Evolutionary conservation across 2,329 filamentous ascomycete genomes (phyloP).

Genomic region (Aspergillus tamarii): DNA sequence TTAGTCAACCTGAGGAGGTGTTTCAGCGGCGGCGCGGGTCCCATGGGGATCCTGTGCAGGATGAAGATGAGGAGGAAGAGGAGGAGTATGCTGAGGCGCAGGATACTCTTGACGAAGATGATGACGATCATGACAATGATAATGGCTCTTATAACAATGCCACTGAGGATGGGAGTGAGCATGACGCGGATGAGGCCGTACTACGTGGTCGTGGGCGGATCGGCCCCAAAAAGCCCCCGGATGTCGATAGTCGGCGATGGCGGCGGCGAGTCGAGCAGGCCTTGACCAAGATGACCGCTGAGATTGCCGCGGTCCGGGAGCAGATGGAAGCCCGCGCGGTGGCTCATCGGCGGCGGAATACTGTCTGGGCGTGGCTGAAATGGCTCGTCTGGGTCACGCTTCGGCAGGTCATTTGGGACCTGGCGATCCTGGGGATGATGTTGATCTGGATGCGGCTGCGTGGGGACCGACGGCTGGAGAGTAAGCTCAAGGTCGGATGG

Average conservation of each 20-base stretch:
- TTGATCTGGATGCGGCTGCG: slow-evolving; percentile 46
- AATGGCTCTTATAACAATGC: slow-evolving; percentile 8
- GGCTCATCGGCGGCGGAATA: slow-evolving; percentile 67
- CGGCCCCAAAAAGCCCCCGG: slow-evolving; percentile 5
- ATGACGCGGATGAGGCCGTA: slow-evolving; percentile 3
- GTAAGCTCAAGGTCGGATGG: slow-evolving; percentile 38
- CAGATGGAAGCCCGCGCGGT: slow-evolving; percentile 80
- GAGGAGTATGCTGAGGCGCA: slow-evolving; percentile 42
- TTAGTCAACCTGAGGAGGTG: slow-evolving; percentile 79
- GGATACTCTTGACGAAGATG: slow-evolving; percentile 35
- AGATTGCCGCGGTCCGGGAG: slow-evolving; percentile 88
- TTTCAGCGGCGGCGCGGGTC: slow-evolving; percentile 44
- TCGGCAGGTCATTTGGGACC: slow-evolving; percentile 75
- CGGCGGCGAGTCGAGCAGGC: slow-evolving; percentile 81
- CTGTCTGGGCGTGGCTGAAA: slow-evolving; percentile 68
- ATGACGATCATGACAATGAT: slow-evolving; percentile 19
- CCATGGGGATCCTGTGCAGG: slow-evolving; percentile 41
- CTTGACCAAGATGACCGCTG: slow-evolving; percentile 85
- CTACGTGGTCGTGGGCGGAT: slow-evolving; percentile 2
- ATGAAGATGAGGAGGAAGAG: slow-evolving; percentile 38
- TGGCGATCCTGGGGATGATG: slow-evolving; percentile 53
- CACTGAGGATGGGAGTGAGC: slow-evolving; percentile 9
- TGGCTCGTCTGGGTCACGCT: slow-evolving; percentile 70
- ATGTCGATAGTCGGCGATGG: slow-evolving; percentile 63
- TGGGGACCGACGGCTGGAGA: slow-evolving; percentile 48